Conservation (phyloP, 257 asterid species). For the Salvia miltiorrhiza region DNA sequence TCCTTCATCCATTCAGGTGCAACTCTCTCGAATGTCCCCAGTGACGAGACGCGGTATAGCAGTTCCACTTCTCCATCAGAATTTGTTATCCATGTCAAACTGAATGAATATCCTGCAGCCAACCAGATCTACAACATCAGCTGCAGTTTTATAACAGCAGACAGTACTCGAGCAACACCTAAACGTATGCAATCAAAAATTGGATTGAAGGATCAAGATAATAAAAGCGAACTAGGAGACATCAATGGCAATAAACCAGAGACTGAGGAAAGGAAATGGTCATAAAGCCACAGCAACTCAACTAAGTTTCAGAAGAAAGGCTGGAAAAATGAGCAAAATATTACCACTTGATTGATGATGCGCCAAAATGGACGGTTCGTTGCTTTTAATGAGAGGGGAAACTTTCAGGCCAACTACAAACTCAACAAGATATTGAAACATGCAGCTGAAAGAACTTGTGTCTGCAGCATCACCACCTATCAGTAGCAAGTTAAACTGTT, state of each 20-base stretch:
- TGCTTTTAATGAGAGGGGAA: slow-evolving; percentile 45
- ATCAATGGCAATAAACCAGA: neutral
- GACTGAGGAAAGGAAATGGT: neutral
- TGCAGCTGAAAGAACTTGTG: slow-evolving; percentile 43
- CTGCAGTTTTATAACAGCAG: neutral
- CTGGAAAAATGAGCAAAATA: slow-evolving; percentile 2
- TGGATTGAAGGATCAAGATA: neutral
- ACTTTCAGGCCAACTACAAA: slow-evolving; percentile 63
- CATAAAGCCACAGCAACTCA: slow-evolving; percentile 7
- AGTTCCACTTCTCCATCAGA: slow-evolving; percentile 51
- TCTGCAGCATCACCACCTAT: slow-evolving; percentile 47
- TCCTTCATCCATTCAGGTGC: slow-evolving; percentile 94
- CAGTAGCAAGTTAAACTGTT: slow-evolving; percentile 6
- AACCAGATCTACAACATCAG: neutral
- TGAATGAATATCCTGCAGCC: slow-evolving; percentile 74
- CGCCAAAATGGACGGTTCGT: slow-evolving; percentile 40
- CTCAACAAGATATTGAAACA: slow-evolving; percentile 72
- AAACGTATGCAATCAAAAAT: neutral
- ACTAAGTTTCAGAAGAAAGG: slow-evolving; percentile 2
- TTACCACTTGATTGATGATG: slow-evolving; percentile 85
- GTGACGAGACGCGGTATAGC: slow-evolving; percentile 50
- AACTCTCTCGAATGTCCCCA: slow-evolving; percentile 77
- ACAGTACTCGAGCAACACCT: neutral
- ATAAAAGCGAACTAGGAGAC: neutral
- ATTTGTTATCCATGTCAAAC: slow-evolving; percentile 60